Conservation (phyloP, 1,284 basidiomycete species). For the Neolentinus lepideus region DNA sequence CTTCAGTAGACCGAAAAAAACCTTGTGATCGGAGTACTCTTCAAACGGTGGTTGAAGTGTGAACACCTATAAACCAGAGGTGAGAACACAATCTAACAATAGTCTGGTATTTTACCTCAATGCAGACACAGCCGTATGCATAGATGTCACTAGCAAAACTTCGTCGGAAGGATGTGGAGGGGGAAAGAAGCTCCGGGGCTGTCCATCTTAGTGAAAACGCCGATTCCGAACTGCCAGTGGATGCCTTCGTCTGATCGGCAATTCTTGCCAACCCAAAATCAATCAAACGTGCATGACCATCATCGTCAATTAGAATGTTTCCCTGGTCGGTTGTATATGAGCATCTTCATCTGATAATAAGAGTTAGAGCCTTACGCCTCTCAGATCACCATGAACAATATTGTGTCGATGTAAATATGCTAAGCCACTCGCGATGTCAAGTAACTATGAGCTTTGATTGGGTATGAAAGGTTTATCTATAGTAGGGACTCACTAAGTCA, state of each 20-base stretch:
- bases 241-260: neutral
- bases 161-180: neutral
- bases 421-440: neutral
- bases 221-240: no score
- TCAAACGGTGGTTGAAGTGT: no score
- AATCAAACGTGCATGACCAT: conserved; percentile 16
- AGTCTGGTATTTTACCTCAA: conserved; percentile 2
- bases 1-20: no score
- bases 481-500: neutral
- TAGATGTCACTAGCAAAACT: conserved; percentile 4
- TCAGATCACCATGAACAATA: neutral
- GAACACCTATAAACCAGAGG: no score
- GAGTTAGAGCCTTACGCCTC: neutral
- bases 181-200: conserved; percentile 4
- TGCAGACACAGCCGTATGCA: conserved; percentile 6
- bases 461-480: no score
- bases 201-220: conserved; percentile 5
- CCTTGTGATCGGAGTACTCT: no score
- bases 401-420: neutral
- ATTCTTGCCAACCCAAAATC: conserved; percentile 15
- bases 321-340: conserved; percentile 6
- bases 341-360: neutral
- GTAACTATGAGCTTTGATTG: no score
- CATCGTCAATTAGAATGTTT: conserved; percentile 19
- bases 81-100: no score